Evolutionary conservation across 2,329 filamentous ascomycete species (phyloP).

Genomic region (Leptographium radiaticola): DNA sequence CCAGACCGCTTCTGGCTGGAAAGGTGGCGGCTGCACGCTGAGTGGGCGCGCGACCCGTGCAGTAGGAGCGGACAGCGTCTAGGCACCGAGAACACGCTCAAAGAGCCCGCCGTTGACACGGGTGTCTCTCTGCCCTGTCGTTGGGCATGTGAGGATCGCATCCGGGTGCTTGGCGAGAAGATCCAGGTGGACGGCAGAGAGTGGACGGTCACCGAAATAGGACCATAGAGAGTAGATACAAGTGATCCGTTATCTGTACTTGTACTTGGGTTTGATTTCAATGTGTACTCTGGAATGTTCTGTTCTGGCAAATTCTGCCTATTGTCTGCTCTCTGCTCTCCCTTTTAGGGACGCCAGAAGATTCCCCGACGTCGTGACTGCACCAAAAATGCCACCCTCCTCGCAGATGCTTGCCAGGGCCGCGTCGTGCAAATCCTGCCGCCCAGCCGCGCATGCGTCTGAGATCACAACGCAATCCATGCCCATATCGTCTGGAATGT

Average conservation of each 20-base stretch:
- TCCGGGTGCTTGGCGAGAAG: not conserved
- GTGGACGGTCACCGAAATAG: constrained; percentile 1
- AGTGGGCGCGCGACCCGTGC: not conserved
- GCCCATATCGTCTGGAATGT: constrained; percentile 3
- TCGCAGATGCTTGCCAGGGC: constrained; percentile 4
- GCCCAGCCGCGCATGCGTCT: constrained; percentile 4
- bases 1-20: not conserved
- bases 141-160: not conserved
- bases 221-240: not conserved
- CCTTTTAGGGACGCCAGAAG: not conserved
- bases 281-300: not conserved
- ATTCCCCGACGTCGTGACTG: not conserved
- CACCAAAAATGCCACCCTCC: constrained; percentile 9
- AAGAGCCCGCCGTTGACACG: no score
- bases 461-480: constrained; percentile 7
- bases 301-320: not conserved
- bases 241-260: not conserved
- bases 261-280: not conserved
- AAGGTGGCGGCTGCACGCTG: not conserved
- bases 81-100: not conserved
- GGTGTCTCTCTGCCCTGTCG: not conserved
- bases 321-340: not conserved
- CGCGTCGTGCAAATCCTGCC: constrained; percentile 4
- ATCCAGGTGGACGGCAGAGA: not conserved
- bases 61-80: not conserved